Conservation (phyloP, 2,329 filamentous ascomycete species). For the Sclerotinia borealis region DNA sequence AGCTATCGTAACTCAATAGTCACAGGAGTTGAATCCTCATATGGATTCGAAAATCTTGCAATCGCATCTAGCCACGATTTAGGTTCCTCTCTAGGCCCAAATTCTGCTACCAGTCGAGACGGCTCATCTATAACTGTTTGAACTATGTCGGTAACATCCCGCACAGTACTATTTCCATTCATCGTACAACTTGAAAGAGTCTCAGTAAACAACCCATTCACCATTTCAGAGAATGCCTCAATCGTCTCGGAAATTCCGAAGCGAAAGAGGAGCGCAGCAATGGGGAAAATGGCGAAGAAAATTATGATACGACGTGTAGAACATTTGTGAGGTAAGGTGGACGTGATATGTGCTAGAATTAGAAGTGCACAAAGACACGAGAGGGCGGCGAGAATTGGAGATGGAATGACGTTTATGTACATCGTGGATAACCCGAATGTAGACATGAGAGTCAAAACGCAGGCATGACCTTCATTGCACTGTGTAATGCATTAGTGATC, state of each 20-base stretch:
- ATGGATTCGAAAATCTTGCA: background rate
- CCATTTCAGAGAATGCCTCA: background rate
- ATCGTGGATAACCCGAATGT: slow-evolving; percentile 8
- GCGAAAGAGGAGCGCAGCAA: background rate
- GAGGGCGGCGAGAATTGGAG: background rate
- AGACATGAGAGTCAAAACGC: slow-evolving; percentile 4
- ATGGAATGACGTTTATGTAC: background rate
- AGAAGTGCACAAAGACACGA: slow-evolving; percentile 7
- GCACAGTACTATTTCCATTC: background rate
- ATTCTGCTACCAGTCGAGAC: slow-evolving; percentile 8
- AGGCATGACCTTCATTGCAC: slow-evolving; percentile 8
- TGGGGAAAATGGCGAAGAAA: background rate
- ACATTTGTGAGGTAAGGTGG: background rate
- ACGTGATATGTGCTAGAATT: background rate
- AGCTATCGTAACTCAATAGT: background rate
- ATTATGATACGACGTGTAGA: background rate
- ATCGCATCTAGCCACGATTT: background rate
- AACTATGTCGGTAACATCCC: background rate
- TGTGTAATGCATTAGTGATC: background rate
- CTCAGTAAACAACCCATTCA: background rate
- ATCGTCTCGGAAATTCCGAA: background rate
- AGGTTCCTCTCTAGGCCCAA: background rate
- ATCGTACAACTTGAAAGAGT: background rate
- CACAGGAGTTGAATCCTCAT: background rate
- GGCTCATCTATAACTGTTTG: slow-evolving; percentile 6